These are phyloP conservation scores for Santalum album DNA, from an alignment of 164 flowering plant species.

Conservation along the genomic window DNA sequence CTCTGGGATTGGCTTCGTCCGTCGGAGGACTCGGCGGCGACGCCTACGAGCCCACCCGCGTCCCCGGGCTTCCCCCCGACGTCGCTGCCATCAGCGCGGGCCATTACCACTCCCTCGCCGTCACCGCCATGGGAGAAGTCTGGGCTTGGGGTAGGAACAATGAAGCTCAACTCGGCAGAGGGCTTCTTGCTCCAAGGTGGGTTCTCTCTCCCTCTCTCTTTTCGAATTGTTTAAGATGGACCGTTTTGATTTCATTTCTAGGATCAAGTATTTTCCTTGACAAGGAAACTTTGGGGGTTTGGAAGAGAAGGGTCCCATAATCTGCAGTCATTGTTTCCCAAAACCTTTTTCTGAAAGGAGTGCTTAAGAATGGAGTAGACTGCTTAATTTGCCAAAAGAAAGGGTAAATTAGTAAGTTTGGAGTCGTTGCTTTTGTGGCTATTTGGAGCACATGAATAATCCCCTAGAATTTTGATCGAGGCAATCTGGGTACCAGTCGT, in stretches of 20 bases:
- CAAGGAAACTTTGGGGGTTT: too few relatives aligned
- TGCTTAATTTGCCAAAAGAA: too few relatives aligned
- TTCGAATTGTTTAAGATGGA: neutral
- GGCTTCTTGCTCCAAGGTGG: conserved; percentile 39
- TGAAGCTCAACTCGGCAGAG: conserved; percentile 81
- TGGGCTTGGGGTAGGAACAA: conserved; percentile 96
- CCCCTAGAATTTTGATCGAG: too few relatives aligned
- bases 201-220: conserved; percentile 4
- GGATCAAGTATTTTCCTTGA: neutral
- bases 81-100: conserved; percentile 55
- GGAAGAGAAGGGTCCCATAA: too few relatives aligned
- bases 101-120: conserved; percentile 92
- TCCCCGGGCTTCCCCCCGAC: conserved; percentile 58
- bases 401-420: too few relatives aligned
- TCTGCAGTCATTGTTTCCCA: too few relatives aligned
- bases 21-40: conserved; percentile 40
- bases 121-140: conserved; percentile 54
- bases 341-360: too few relatives aligned
- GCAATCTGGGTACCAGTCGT: too few relatives aligned
- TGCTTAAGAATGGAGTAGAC: too few relatives aligned
- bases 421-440: too few relatives aligned
- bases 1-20: conserved; percentile 54
- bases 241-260: neutral
- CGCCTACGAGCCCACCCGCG: conserved; percentile 72
- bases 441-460: too few relatives aligned